These are phyloP conservation scores for Colletotrichum cuscutae DNA, from an alignment of 2,329 filamentous ascomycete species.

Conservation along the genomic window DNA sequence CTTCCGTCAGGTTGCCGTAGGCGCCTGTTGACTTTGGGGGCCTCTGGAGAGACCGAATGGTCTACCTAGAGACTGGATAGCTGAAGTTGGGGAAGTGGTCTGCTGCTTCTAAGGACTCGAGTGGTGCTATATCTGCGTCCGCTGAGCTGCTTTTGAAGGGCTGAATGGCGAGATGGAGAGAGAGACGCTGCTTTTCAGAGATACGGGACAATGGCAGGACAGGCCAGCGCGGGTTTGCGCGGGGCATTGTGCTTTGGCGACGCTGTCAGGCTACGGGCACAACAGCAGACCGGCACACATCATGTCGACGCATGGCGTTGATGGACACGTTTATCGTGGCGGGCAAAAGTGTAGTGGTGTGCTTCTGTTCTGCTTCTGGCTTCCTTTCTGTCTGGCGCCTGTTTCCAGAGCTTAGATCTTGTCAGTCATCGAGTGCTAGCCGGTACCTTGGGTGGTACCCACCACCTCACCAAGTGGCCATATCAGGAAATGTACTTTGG, in stretches of 20 bases:
- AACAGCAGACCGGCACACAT: neutral
- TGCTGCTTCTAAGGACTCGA: constrained; percentile 14
- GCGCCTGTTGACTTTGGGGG: neutral
- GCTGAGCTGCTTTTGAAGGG: constrained; percentile 5
- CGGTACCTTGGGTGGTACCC: too few species aligned
- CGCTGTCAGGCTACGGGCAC: neutral
- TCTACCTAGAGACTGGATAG: constrained; percentile 19
- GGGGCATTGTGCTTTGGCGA: neutral
- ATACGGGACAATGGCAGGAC: neutral
- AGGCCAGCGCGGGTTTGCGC: neutral
- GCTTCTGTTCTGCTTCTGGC: constrained; percentile 12
- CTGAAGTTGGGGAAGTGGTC: neutral
- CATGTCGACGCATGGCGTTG: neutral
- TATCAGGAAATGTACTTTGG: neutral
- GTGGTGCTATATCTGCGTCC: constrained; percentile 30
- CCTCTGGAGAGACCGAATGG: constrained; percentile 10
- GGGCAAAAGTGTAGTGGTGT: constrained; percentile 10
- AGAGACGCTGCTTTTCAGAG: neutral
- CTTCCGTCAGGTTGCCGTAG: neutral
- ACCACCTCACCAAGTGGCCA: neutral
- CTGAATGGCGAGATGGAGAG: neutral
- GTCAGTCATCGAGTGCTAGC: neutral
- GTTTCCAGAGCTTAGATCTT: neutral
- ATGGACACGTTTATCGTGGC: constrained; percentile 11
- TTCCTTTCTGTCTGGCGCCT: neutral